These are phyloP conservation scores for Phoma sp. DNA, from an alignment of 2,329 filamentous ascomycete species.

Conservation along the genomic window DNA sequence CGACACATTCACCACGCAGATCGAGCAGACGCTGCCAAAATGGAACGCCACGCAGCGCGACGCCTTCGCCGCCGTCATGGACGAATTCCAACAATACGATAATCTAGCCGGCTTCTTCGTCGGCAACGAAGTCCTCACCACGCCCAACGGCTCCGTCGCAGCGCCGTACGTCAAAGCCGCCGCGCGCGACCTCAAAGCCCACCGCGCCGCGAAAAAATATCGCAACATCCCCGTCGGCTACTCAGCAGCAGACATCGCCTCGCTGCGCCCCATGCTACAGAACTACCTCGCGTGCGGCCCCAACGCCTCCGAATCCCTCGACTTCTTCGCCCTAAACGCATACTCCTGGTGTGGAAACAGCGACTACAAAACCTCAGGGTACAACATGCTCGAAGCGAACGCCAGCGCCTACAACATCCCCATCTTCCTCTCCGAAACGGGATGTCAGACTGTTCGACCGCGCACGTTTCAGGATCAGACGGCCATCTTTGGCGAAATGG, in stretches of 20 bases:
- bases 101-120: constrained; percentile 81
- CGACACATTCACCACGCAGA: constrained; percentile 72
- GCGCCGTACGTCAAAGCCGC: constrained; percentile 87
- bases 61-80: constrained; percentile 74
- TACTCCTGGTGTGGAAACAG: constrained; percentile 68
- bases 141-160: constrained; percentile 61
- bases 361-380: constrained; percentile 70
- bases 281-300: constrained; percentile 81
- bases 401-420: constrained; percentile 74
- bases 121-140: constrained; percentile 83
- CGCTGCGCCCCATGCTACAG: constrained; percentile 69
- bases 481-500: constrained; percentile 82
- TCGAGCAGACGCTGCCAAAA: constrained; percentile 67
- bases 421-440: constrained; percentile 76
- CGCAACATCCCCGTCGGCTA: constrained; percentile 86
- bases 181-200: constrained; percentile 80
- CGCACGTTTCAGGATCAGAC: constrained; percentile 75
- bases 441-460: constrained; percentile 73
- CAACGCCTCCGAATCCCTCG: constrained; percentile 71
- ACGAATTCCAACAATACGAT: constrained; percentile 77
- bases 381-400: constrained; percentile 70
- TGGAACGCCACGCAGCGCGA: constrained; percentile 79
- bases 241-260: constrained; percentile 82
- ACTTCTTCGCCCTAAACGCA: constrained; percentile 87
- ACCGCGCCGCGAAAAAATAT: constrained; percentile 77